A percentile compares a stretch with the other conserved stretches of the same genome.
Conservation (phyloP, 257 asterid species). For the Jasminum sambac region DNA sequence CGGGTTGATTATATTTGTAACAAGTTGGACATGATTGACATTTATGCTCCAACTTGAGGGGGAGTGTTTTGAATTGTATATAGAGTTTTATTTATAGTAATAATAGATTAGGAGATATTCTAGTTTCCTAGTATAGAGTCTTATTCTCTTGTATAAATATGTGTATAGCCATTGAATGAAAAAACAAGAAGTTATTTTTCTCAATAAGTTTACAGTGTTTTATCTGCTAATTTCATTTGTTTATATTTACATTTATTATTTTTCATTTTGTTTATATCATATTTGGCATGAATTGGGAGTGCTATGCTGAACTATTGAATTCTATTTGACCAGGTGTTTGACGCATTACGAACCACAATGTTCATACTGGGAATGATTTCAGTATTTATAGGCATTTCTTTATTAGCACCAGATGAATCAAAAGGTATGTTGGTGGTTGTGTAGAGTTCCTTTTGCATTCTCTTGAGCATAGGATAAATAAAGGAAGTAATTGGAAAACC, state of each 20-base stretch:
- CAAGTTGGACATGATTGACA: too few relatives aligned
- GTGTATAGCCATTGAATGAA: too few relatives aligned
- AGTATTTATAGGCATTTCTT: conserved; percentile 93
- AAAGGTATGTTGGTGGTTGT: conserved; percentile 53
- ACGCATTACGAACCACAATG: conserved; percentile 85
- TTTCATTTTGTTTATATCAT: background rate
- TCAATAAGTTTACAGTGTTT: too few relatives aligned
- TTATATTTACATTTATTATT: too few relatives aligned
- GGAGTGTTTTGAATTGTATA: too few relatives aligned
- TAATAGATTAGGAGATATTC: too few relatives aligned
- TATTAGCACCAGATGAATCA: conserved; percentile 93
- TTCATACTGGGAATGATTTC: conserved; percentile 85
- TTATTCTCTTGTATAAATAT: too few relatives aligned
- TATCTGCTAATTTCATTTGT: background rate
- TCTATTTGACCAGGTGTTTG: conserved; percentile 67
- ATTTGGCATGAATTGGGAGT: conserved; percentile 10
- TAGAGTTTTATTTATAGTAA: too few relatives aligned
- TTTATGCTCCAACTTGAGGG: too few relatives aligned
- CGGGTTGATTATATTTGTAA: too few relatives aligned
- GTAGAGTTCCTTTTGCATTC: conserved; percentile 1
- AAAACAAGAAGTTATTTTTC: too few relatives aligned
- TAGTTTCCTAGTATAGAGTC: too few relatives aligned
- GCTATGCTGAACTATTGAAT: conserved; percentile 10
- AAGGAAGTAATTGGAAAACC: conserved; percentile 23
- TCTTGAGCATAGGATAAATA: conserved; percentile 3